Evolutionary conservation across 2,329 filamentous ascomycete genomes (phyloP).

Genomic region (Fusarium torulosum): DNA sequence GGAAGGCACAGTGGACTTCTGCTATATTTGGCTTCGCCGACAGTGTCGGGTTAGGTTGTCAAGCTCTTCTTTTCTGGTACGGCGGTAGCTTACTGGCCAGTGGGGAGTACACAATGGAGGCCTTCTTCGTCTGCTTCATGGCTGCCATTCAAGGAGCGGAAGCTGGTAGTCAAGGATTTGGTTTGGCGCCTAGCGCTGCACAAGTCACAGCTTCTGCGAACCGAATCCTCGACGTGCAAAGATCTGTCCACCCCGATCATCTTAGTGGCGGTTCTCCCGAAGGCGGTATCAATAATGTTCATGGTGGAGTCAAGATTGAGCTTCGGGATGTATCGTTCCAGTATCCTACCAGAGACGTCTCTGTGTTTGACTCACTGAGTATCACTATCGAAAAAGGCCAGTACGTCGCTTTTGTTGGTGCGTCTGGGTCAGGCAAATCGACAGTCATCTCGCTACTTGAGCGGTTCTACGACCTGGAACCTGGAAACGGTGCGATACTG

Average conservation of each 20-base stretch:
- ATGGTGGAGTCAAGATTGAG: slow-evolving; percentile 68
- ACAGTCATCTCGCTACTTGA: slow-evolving; percentile 76
- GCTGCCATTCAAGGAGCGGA: slow-evolving; percentile 66
- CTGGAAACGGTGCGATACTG: slow-evolving; percentile 67
- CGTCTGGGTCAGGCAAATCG: slow-evolving; percentile 78
- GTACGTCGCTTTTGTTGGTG: slow-evolving; percentile 77
- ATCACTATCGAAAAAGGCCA: slow-evolving; percentile 75
- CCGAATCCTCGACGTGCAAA: slow-evolving; percentile 49
- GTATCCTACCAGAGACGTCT: slow-evolving; percentile 68
- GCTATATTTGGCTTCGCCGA: slow-evolving; percentile 54
- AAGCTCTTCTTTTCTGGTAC: slow-evolving; percentile 71
- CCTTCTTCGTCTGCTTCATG: slow-evolving; percentile 68
- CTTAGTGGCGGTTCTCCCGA: no score
- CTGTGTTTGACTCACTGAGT: slow-evolving; percentile 70
- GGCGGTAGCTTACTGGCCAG: slow-evolving; percentile 43
- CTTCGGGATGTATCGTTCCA: slow-evolving; percentile 68
- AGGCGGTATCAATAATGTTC: slow-evolving; percentile 53
- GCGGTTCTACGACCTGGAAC: slow-evolving; percentile 75
- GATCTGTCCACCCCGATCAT: slow-evolving; percentile 15
- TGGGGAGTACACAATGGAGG: slow-evolving; percentile 53
- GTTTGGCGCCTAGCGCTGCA: slow-evolving; percentile 37
- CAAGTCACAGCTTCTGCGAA: slow-evolving; percentile 41
- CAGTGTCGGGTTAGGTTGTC: slow-evolving; percentile 52
- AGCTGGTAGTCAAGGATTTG: slow-evolving; percentile 41
- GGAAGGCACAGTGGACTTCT: slow-evolving; percentile 51